Percentiles rank a stretch among this genome's conserved stretches.
Conservation (phyloP, 75 land plant species). For the Cupressus sempervirens region DNA sequence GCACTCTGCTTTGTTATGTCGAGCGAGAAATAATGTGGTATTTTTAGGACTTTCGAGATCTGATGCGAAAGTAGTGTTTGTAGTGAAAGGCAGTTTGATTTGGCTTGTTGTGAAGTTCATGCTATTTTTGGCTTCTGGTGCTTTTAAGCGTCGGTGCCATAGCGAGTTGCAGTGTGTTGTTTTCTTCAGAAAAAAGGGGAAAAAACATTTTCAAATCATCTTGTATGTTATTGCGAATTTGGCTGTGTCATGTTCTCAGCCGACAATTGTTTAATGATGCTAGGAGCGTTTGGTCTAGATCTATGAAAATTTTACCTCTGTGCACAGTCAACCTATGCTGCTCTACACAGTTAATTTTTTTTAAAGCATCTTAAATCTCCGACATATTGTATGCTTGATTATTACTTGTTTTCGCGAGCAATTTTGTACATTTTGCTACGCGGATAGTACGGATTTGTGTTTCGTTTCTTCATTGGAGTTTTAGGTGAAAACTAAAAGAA, state of each 20-base stretch:
- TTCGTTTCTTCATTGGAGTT: not conserved
- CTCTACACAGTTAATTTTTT: not conserved
- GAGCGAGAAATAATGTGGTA: not conserved
- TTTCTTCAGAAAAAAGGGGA: not conserved
- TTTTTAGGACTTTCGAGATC: not conserved
- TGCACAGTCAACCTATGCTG: not conserved
- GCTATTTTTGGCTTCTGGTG: not conserved
- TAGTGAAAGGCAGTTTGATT: not conserved
- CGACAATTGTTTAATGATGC: no score
- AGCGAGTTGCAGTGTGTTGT: not conserved
- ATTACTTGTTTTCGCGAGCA: not conserved
- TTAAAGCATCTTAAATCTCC: not conserved
- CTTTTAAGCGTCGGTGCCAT: not conserved
- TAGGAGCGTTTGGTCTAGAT: not conserved
- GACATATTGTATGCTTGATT: no score
- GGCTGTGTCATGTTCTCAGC: no score
- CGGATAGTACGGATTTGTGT: not conserved
- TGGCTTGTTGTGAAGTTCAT: not conserved
- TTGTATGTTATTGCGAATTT: not conserved
- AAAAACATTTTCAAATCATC: no score
- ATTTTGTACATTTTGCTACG: no score
- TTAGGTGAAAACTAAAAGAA: no score
- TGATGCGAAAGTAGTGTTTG: not conserved
- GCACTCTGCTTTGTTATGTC: not conserved
- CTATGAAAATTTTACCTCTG: not conserved